phyloP scores from a whole-genome alignment of 495 filamentous ascomycete genomes.

The Amphirosellinia nigrospora region DNA sequence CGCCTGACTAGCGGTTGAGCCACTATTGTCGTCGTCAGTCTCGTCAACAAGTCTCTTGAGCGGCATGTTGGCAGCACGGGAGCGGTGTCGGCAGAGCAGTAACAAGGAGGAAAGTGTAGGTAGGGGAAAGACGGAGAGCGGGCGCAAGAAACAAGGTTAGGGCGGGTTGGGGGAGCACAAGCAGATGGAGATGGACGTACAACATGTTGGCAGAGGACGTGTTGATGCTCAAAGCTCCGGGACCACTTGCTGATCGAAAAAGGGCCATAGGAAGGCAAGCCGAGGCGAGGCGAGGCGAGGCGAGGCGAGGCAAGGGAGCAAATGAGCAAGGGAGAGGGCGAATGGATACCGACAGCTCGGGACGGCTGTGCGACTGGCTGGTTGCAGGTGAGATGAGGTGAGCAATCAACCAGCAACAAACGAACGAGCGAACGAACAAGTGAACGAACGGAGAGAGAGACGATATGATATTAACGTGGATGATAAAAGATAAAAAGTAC shows the following conservation, averaged over 20 bases:
- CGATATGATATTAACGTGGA: not conserved
- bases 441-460: not conserved
- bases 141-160: not conserved
- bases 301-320: too few relatives aligned
- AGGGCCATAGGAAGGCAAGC: conserved; percentile 50
- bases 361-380: conserved; percentile 10
- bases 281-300: too few relatives aligned
- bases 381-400: conserved; percentile 1
- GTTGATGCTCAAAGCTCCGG: conserved; percentile 76
- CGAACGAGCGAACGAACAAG: not conserved
- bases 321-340: too few relatives aligned
- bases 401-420: not conserved
- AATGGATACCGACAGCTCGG: conserved; percentile 32
- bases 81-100: not conserved
- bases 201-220: conserved; percentile 75
- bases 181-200: conserved; percentile 47
- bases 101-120: not conserved
- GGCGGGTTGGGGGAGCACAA: not conserved
- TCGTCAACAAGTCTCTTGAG: conserved; percentile 26
- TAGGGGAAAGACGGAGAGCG: not conserved
- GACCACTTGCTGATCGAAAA: conserved; percentile 67
- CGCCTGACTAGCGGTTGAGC: conserved; percentile 48
- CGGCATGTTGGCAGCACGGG: conserved; percentile 24
- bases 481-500: not conserved
- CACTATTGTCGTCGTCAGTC: conserved; percentile 35